phyloP scores from a whole-genome alignment of 257 asterid genomes.

The Ocimum tenuiflorum region DNA sequence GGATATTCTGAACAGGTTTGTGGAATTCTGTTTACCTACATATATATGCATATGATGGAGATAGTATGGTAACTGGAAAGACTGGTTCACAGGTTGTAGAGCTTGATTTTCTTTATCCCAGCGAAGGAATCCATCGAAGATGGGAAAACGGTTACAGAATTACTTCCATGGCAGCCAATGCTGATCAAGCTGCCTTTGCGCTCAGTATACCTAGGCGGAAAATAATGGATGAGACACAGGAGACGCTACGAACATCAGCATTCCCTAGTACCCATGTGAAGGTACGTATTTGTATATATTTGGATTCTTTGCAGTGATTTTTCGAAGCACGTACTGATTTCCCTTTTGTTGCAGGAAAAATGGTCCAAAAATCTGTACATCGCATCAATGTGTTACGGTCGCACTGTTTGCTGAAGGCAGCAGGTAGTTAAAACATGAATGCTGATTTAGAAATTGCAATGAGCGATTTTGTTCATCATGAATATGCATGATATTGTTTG shows the following conservation, averaged over 20 bases:
- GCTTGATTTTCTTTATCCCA: constrained; percentile 91
- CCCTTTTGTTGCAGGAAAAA: constrained; percentile 43
- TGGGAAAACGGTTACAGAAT: constrained; percentile 94
- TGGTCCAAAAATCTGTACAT: constrained; percentile 69
- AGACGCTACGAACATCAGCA: constrained; percentile 89
- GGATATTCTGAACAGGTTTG: constrained; percentile 93
- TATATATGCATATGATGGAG: neutral
- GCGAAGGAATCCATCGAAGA: constrained; percentile 91
- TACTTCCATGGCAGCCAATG: constrained; percentile 90
- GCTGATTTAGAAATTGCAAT: neutral
- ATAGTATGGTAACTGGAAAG: neutral
- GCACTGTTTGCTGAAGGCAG: constrained; percentile 53
- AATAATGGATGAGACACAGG: constrained; percentile 90
- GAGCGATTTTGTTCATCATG: neutral
- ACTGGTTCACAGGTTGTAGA: constrained; percentile 61
- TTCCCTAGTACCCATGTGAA: constrained; percentile 78
- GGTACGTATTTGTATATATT: neutral
- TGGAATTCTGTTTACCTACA: neutral
- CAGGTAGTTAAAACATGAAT: neutral
- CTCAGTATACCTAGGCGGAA: constrained; percentile 86
- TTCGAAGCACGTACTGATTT: neutral
- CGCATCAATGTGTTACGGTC: constrained; percentile 56
- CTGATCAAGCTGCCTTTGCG: constrained; percentile 87
- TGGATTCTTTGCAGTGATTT: too few relatives aligned
- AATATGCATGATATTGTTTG: neutral